These are phyloP conservation scores for Cnidoscolus chayamansa DNA, from an alignment of 441 rosid species.

Conservation along the genomic window DNA sequence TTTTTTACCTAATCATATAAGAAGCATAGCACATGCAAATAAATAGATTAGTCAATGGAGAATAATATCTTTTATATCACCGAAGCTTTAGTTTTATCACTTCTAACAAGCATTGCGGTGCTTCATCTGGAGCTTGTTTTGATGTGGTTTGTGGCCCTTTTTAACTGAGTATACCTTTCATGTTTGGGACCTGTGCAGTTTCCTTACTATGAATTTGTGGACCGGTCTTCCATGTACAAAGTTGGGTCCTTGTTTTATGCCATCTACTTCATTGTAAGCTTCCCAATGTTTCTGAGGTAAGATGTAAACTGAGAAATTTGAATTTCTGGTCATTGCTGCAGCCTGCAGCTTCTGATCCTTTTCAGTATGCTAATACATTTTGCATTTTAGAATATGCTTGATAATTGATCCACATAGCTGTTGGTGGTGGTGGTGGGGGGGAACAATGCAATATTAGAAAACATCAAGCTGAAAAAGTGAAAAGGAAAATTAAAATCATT, in stretches of 20 bases:
- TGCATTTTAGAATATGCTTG: constrained; percentile 8
- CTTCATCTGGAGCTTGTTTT: no score
- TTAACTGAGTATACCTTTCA: background rate
- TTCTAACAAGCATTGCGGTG: background rate
- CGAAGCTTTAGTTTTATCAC: constrained; percentile 1
- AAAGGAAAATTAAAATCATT: background rate
- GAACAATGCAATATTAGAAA: no score
- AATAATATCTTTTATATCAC: background rate
- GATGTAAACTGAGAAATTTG: constrained; percentile 21
- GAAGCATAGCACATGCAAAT: background rate
- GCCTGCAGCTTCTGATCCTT: background rate
- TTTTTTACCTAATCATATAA: background rate
- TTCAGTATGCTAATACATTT: background rate
- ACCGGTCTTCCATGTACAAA: constrained; percentile 89
- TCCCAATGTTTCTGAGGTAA: constrained; percentile 98
- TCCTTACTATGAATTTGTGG: constrained; percentile 96
- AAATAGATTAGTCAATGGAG: background rate
- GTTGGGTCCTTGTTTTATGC: constrained; percentile 97
- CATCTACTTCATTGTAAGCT: constrained; percentile 93
- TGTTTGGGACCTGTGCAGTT: constrained; percentile 56
- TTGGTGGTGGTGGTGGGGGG: no score
- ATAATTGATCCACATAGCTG: background rate
- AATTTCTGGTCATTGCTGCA: background rate
- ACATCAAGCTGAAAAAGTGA: background rate
- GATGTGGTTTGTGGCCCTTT: no score